Conservation (phyloP, 768 basidiomycete species). For the Phlebiopsis gigantea region DNA sequence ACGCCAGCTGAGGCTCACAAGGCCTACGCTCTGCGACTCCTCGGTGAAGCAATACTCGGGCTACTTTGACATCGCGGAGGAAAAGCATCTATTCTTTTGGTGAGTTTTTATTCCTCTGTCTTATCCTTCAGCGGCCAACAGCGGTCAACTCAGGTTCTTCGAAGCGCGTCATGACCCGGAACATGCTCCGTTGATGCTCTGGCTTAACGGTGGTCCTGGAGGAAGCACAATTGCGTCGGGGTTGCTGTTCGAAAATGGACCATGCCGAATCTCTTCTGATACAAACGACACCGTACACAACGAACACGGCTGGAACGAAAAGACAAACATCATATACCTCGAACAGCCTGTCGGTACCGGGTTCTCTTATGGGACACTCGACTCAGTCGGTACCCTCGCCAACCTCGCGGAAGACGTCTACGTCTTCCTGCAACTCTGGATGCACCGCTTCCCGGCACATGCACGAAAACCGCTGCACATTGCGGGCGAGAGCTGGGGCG, state of each 20-base stretch:
- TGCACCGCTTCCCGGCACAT: constrained; percentile 28
- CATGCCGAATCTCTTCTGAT: constrained; percentile 19
- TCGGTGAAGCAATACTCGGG: constrained; percentile 50
- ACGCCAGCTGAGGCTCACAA: constrained; percentile 56
- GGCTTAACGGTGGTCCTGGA: constrained; percentile 26
- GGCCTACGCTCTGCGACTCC: constrained; percentile 73
- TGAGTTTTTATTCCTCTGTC: constrained; percentile 15
- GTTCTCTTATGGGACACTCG: constrained; percentile 34
- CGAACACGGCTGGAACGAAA: constrained; percentile 38
- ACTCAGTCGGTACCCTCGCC: constrained; percentile 14
- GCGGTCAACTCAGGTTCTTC: constrained; percentile 22
- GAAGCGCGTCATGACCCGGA: constrained; percentile 23
- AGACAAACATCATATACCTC: constrained; percentile 29
- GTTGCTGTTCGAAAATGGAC: constrained; percentile 22
- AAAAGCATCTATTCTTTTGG: constrained; percentile 53
- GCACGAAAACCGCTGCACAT: constrained; percentile 27
- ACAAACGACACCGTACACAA: constrained; percentile 25
- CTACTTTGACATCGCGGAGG: constrained; percentile 43
- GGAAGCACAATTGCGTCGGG: constrained; percentile 18
- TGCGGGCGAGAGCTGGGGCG: constrained; percentile 27
- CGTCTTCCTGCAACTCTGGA: constrained; percentile 29
- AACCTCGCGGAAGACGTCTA: constrained; percentile 30
- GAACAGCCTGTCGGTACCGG: constrained; percentile 39
- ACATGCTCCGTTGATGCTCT: constrained; percentile 24
- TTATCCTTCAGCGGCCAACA: not conserved